phyloP scores from a whole-genome alignment of 2,329 filamentous ascomycete genomes.

The Xylaria arbuscula region DNA sequence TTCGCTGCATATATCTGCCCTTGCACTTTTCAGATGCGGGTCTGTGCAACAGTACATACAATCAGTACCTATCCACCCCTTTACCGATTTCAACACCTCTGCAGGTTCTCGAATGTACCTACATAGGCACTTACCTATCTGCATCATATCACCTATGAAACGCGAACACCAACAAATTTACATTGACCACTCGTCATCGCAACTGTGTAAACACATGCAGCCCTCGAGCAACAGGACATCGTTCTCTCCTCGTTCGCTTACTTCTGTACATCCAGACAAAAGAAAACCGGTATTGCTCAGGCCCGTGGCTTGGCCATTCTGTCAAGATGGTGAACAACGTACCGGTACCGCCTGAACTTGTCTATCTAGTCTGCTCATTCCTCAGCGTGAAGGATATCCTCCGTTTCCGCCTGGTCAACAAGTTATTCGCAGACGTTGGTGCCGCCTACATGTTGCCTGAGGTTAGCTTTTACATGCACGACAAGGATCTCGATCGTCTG shows the following conservation, averaged over 20 bases:
- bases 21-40: too few species aligned
- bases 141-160: too few species aligned
- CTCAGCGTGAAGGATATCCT: slow-evolving; percentile 43
- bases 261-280: background rate
- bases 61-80: too few species aligned
- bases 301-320: background rate
- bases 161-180: too few species aligned
- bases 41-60: too few species aligned
- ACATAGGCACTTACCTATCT: too few species aligned
- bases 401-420: slow-evolving; percentile 45
- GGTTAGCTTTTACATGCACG: slow-evolving; percentile 45
- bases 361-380: slow-evolving; percentile 45
- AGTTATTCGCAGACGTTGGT: slow-evolving; percentile 42
- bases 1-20: too few species aligned
- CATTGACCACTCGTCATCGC: background rate
- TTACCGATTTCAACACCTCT: too few species aligned
- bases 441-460: slow-evolving; percentile 56
- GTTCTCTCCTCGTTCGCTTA: background rate
- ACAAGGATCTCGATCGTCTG: slow-evolving; percentile 43
- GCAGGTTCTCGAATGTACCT: too few species aligned
- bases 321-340: slow-evolving; percentile 34
- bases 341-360: slow-evolving; percentile 42
- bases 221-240: background rate
- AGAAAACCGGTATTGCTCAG: background rate
- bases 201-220: background rate